Percentiles rank a stretch among this genome's conserved stretches.
Evolutionary conservation across 2,329 filamentous ascomycete species (phyloP).

Genomic region (Cladosporium sp.): DNA sequence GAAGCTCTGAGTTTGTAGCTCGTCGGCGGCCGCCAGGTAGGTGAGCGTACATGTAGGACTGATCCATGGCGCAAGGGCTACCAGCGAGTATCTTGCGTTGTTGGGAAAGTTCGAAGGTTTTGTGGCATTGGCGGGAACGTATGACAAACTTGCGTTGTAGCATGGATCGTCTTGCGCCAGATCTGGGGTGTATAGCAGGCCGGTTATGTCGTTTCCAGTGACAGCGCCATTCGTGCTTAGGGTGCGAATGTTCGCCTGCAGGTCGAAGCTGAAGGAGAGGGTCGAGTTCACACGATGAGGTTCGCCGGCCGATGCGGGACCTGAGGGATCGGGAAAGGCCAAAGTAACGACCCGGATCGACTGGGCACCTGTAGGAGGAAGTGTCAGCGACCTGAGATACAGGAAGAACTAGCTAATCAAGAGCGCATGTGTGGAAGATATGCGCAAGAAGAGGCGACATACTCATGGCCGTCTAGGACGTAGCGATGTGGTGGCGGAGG

Average conservation of each 20-base stretch:
- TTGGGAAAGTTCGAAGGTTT: conserved; percentile 66
- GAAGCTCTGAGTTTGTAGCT: conserved; percentile 58
- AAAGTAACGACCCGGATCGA: conserved; percentile 33
- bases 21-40: conserved; percentile 65
- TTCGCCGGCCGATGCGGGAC: conserved; percentile 7
- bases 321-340: conserved; percentile 32
- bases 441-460: conserved; percentile 31
- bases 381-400: background rate
- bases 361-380: conserved; percentile 28
- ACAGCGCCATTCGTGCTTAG: conserved; percentile 68
- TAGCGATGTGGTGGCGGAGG: background rate
- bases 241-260: conserved; percentile 65
- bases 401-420: conserved; percentile 15
- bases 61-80: conserved; percentile 87
- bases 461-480: conserved; percentile 39
- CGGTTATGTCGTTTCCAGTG: conserved; percentile 64
- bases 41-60: conserved; percentile 69
- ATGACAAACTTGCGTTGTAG: conserved; percentile 60
- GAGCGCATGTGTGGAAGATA: conserved; percentile 1
- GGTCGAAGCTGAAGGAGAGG: conserved; percentile 40
- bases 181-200: conserved; percentile 82
- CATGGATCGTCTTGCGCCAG: conserved; percentile 62
- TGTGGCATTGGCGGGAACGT: conserved; percentile 75
- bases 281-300: conserved; percentile 26
- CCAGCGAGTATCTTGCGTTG: conserved; percentile 63